Evolutionary conservation across 108 stramenopile genomes (phyloP).

Genomic region (Cyclotella sp.): DNA sequence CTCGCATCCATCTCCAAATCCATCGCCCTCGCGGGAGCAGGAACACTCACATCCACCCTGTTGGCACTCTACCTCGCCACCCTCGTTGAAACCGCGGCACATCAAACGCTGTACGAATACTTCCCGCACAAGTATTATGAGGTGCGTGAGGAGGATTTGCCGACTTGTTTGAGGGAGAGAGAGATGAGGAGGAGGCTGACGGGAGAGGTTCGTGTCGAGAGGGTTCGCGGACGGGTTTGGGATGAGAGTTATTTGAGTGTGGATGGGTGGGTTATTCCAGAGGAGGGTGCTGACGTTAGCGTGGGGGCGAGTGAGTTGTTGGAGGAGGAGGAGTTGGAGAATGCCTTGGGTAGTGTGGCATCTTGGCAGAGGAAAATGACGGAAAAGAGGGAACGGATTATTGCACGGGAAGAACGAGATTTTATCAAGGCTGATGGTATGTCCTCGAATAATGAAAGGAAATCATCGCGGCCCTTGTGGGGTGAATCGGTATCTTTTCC

Average conservation of each 20-base stretch:
- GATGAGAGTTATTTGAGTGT: constrained; percentile 13
- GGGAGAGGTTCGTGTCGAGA: constrained; percentile 5
- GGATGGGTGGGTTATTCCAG: constrained; percentile 24
- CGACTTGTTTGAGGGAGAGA: constrained; percentile 20
- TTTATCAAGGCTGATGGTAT: constrained; percentile 8
- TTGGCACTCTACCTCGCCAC: constrained; percentile 43
- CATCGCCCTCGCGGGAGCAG: constrained; percentile 28
- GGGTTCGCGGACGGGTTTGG: constrained; percentile 12
- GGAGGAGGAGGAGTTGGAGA: neutral
- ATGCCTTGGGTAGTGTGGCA: neutral
- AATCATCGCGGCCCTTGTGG: neutral
- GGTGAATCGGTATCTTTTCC: neutral
- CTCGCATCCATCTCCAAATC: constrained; percentile 4
- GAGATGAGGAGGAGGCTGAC: constrained; percentile 24
- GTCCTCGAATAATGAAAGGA: neutral
- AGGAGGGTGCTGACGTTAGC: neutral
- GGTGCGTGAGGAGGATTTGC: constrained; percentile 28
- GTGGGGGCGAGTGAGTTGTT: neutral
- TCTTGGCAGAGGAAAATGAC: constrained; percentile 22
- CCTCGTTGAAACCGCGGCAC: constrained; percentile 29
- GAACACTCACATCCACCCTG: constrained; percentile 36
- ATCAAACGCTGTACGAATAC: constrained; percentile 36
- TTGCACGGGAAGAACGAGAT: constrained; percentile 25
- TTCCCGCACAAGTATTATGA: constrained; percentile 35
- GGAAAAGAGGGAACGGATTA: constrained; percentile 27